A percentile compares a stretch with the other conserved stretches of the same genome.
Evolutionary conservation across 2,329 filamentous ascomycete genomes (phyloP).

Genomic region (Calonectria henricotiae): DNA sequence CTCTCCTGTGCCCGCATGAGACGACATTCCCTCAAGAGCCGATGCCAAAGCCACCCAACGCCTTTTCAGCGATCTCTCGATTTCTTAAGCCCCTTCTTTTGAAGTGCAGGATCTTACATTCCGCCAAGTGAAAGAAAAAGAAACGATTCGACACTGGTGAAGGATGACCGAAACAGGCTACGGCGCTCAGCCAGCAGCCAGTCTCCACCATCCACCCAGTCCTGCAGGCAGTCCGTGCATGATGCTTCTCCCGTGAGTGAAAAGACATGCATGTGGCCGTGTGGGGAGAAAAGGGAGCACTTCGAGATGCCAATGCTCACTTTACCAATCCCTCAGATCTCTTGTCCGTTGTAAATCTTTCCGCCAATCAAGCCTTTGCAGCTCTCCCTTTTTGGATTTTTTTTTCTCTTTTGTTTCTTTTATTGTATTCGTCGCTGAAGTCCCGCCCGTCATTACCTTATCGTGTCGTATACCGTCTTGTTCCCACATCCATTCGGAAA

Average conservation of each 20-base stretch:
- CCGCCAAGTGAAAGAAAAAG: slow-evolving; percentile 10
- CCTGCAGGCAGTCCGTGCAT: slow-evolving; percentile 18
- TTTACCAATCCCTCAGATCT: slow-evolving; percentile 10
- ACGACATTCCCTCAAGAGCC: not conserved
- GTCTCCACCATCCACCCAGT: slow-evolving; percentile 27
- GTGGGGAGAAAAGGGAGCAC: slow-evolving; percentile 23
- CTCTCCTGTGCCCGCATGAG: not conserved
- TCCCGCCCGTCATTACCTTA: slow-evolving; percentile 45
- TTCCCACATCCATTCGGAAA: slow-evolving; percentile 45
- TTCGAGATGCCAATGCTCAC: slow-evolving; percentile 12
- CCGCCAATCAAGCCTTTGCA: slow-evolving; percentile 14
- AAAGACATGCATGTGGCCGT: slow-evolving; percentile 24
- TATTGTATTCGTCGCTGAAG: slow-evolving; percentile 16
- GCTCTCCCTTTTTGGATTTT: slow-evolving; percentile 16
- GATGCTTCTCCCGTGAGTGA: slow-evolving; percentile 19
- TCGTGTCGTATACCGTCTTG: slow-evolving; percentile 48
- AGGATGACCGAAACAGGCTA: slow-evolving; percentile 36
- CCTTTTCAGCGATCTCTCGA: slow-evolving; percentile 10
- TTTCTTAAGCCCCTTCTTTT: slow-evolving; percentile 17
- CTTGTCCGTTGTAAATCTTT: slow-evolving; percentile 16
- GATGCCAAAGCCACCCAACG: slow-evolving; percentile 22
- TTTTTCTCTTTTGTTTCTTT: slow-evolving; percentile 20
- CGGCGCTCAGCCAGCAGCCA: slow-evolving; percentile 40
- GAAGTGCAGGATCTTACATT: slow-evolving; percentile 25
- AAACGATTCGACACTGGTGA: not conserved